phyloP scores from a whole-genome alignment of 2,329 filamentous ascomycete species.

The Phoma sp. region DNA sequence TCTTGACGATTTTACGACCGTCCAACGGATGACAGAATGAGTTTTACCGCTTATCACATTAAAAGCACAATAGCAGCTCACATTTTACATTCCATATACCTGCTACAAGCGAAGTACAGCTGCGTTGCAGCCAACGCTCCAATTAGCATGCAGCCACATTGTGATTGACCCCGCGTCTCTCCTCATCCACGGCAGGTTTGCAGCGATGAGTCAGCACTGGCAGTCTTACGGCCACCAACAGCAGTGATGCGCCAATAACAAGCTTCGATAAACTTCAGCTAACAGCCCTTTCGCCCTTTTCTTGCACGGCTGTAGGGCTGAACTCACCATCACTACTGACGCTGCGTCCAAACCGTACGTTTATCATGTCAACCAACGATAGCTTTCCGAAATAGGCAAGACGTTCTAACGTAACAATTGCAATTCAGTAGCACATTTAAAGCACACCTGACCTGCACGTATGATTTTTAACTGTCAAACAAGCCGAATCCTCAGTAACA shows the following conservation, averaged over 20 bases:
- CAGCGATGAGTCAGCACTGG: constrained; percentile 3
- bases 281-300: constrained; percentile 15
- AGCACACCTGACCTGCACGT: background rate
- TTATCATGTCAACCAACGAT: background rate
- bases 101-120: background rate
- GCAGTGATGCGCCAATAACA: background rate
- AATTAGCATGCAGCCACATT: background rate
- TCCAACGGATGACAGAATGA: background rate
- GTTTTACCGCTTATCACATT: background rate
- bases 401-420: background rate
- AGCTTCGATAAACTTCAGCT: background rate
- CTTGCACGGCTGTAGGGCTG: background rate
- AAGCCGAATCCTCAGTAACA: too few relatives aligned
- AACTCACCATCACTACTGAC: background rate
- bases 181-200: background rate
- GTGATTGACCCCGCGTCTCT: background rate
- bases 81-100: background rate
- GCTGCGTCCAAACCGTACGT: background rate
- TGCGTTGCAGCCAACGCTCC: background rate
- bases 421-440: background rate
- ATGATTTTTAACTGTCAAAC: background rate
- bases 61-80: background rate
- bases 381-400: background rate
- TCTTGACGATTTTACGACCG: constrained; percentile 3
- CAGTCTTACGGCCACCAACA: background rate